A percentile compares a stretch with the other conserved stretches of the same genome.
Conservation (phyloP, 176 grass and related monocot genomes). For the Rhipidocladum racemiflorum region DNA sequence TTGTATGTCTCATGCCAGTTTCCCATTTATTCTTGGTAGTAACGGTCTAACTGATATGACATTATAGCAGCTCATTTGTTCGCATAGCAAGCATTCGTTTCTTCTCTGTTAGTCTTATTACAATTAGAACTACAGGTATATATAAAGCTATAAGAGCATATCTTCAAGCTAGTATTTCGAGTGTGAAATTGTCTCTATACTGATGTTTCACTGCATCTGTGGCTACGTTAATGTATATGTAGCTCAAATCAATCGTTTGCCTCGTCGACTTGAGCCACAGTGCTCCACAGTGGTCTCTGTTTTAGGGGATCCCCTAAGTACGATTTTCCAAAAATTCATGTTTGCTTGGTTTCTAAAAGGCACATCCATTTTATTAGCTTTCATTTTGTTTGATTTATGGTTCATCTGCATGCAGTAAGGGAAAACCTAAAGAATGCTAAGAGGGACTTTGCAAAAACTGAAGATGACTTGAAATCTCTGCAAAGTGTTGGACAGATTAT, state of each 20-base stretch:
- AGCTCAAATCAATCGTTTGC: not conserved
- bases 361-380: not conserved
- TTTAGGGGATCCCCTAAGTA: not conserved
- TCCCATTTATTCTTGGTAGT: not conserved
- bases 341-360: not conserved
- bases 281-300: not conserved
- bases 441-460: conserved; percentile 87
- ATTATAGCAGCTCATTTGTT: not conserved
- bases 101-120: not conserved
- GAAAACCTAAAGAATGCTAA: conserved; percentile 82
- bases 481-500: conserved; percentile 99
- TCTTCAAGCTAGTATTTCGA: not conserved
- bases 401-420: conserved; percentile 58
- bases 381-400: conserved; percentile 21
- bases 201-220: not conserved
- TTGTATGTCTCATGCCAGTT: not conserved
- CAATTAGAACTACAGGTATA: not conserved
- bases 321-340: not conserved
- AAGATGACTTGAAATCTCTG: conserved; percentile 96
- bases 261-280: not conserved
- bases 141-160: not conserved
- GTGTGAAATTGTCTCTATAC: not conserved
- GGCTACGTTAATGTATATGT: not conserved
- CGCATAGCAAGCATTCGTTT: not conserved
- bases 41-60: not conserved